These are phyloP conservation scores for Acidiella bohemica DNA, from an alignment of 495 filamentous ascomycete genomes.

Conservation along the genomic window DNA sequence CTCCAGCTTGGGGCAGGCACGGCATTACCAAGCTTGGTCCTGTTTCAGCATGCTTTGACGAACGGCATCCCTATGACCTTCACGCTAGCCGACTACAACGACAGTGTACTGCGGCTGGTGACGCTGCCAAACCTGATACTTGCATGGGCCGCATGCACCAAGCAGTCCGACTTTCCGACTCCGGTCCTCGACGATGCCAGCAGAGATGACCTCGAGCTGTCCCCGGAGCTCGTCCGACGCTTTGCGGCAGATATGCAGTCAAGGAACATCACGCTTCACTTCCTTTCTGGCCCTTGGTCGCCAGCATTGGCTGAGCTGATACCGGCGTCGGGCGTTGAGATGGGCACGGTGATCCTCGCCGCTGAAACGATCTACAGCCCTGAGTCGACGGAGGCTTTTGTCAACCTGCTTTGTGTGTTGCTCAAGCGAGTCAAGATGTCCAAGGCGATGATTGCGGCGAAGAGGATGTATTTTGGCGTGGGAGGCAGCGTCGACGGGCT, in stretches of 20 bases:
- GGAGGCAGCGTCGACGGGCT: constrained; percentile 90
- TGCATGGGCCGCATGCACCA: constrained; percentile 51
- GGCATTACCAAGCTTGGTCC: constrained; percentile 63
- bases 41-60: constrained; percentile 59
- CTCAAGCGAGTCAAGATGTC: constrained; percentile 42
- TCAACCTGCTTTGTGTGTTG: constrained; percentile 52
- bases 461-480: constrained; percentile 92
- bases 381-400: constrained; percentile 56
- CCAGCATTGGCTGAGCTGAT: constrained; percentile 30
- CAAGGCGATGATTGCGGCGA: constrained; percentile 72
- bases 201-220: constrained; percentile 62
- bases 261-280: constrained; percentile 47
- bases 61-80: constrained; percentile 39
- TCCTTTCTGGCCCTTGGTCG: constrained; percentile 74
- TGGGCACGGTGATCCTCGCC: constrained; percentile 51
- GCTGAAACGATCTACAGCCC: constrained; percentile 96
- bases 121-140: constrained; percentile 81
- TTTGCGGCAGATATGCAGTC: constrained; percentile 48
- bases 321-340: constrained; percentile 16
- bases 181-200: constrained; percentile 18
- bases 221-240: constrained; percentile 41
- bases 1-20: constrained; percentile 85
- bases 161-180: constrained; percentile 12
- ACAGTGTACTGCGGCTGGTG: constrained; percentile 67
- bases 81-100: constrained; percentile 81